These are phyloP conservation scores for Orbilia javanica DNA, from an alignment of 2,329 filamentous ascomycete genomes.

Conservation along the genomic window DNA sequence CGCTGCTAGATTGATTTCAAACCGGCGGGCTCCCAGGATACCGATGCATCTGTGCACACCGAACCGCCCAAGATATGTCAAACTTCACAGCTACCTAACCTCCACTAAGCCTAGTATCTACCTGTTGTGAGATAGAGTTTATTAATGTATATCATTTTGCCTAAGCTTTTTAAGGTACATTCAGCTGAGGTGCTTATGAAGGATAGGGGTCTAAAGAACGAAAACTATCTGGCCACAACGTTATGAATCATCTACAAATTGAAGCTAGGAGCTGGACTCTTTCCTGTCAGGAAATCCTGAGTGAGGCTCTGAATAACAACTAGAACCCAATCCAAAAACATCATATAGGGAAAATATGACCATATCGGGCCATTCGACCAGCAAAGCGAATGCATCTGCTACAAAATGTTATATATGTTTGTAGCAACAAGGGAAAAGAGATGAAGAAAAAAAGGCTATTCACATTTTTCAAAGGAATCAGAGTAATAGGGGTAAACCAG, in stretches of 20 bases:
- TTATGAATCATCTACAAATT: neutral
- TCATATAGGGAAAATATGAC: neutral
- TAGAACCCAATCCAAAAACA: neutral
- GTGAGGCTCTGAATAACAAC: too few relatives aligned
- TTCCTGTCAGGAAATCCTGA: too few relatives aligned
- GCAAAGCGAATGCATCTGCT: neutral
- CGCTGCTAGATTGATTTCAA: neutral
- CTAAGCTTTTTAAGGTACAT: neutral
- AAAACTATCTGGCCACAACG: neutral
- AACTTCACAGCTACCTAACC: too few relatives aligned
- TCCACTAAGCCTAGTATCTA: too few relatives aligned
- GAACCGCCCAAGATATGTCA: neutral
- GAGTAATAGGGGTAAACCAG: conserved; percentile 29
- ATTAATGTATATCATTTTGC: too few relatives aligned
- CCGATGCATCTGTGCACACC: too few relatives aligned
- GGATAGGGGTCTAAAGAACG: neutral
- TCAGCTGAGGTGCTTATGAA: neutral
- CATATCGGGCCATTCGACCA: neutral
- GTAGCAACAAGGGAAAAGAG: neutral
- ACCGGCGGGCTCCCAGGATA: neutral
- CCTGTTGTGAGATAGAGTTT: neutral
- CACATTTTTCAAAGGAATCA: conserved; percentile 35
- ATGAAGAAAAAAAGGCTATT: conserved; percentile 25
- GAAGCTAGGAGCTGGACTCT: neutral
- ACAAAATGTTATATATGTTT: neutral